Base-by-base conservation (phyloP, 345 rosid species). In the Melastoma malabathricum region DNA sequence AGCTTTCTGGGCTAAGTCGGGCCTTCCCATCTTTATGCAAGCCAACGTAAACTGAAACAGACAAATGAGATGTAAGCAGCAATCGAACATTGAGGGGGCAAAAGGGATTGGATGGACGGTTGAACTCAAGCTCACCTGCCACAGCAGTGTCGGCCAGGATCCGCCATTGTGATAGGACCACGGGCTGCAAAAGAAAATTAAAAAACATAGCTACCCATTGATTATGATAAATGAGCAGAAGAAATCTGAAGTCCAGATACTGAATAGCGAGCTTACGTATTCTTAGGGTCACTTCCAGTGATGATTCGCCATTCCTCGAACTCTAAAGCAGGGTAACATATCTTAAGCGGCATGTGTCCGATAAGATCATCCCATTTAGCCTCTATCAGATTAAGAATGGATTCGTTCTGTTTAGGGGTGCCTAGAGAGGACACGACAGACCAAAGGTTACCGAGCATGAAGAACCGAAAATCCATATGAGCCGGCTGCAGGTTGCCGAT, bases 101-200 rank as follows among this genome's bases (percentile, higher is more conserved):
- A 22, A 13, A 22, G 38, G 13, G 52, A 3, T 12, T 34, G 12
- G 29, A 19, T 10, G 52, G 19, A 19, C 52, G 19, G 19, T n/a
- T 2, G 52, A 16, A 48, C 12, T 51, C 45, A 34, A 48, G 52
- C 54, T 22, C 69, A 92, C 98, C 98, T 92, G 98, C 98, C 98
- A 92, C 60, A 92, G 77, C 61, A 92, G 93, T 2, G 96, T 79
- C 3, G 96, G 98, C 98, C 98, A 86, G 22, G 98, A 87, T 63
- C 96, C 98, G 48, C 95, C 82, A 63, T 92, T 92, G 63, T 92
- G 98, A 79, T 92, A 92, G 15, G 98, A 92, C 98, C 98, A 92
- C 55, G 96, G 84, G 54, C 96, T 92, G 81, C 61, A 51, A 41
- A 13, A 29, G 17, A 68, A 59, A 51, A 25, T 51, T 54, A n/a